Conservation (phyloP, 2,329 filamentous ascomycete genomes). For the Colletotrichum magnum region DNA sequence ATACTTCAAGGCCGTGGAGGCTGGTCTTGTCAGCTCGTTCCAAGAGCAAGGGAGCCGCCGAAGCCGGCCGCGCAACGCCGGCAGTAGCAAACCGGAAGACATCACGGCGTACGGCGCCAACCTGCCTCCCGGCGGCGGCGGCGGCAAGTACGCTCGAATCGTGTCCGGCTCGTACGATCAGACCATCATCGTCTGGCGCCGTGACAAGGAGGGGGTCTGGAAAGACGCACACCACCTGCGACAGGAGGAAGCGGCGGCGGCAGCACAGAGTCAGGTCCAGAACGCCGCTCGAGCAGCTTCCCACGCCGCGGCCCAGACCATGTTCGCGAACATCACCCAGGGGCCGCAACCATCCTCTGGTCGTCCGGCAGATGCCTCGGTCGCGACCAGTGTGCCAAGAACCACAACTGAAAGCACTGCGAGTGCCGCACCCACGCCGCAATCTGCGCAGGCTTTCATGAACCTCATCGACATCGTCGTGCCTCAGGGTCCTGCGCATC, state of each 20-base stretch:
- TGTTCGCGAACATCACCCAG: neutral
- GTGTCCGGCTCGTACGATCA: slow-evolving; percentile 98
- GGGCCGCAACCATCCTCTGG: neutral
- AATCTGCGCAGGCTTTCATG: slow-evolving; percentile 59
- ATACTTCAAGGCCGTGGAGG: slow-evolving; percentile 75
- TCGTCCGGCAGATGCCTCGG: slow-evolving; percentile 33
- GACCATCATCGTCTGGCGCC: slow-evolving; percentile 94
- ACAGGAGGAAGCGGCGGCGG: slow-evolving; percentile 78
- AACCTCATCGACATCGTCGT: slow-evolving; percentile 68
- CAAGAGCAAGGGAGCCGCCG: slow-evolving; percentile 44
- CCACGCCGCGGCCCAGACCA: slow-evolving; percentile 11
- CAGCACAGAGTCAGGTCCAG: slow-evolving; percentile 53
- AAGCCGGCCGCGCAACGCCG: slow-evolving; percentile 71
- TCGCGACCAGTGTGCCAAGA: slow-evolving; percentile 44
- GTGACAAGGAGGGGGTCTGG: slow-evolving; percentile 89
- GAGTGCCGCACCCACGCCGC: slow-evolving; percentile 49
- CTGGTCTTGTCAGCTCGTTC: slow-evolving; percentile 58
- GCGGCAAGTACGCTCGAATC: slow-evolving; percentile 91
- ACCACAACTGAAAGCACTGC: slow-evolving; percentile 47
- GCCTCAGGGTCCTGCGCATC: slow-evolving; percentile 61
- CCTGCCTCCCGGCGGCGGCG: slow-evolving; percentile 90
- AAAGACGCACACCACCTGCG: slow-evolving; percentile 80
- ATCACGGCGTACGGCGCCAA: slow-evolving; percentile 87
- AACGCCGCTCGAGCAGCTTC: slow-evolving; percentile 29
- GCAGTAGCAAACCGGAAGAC: slow-evolving; percentile 81